Evolutionary conservation across 805 yeast species (phyloP).

Genomic region (Grigorovia humatica): DNA sequence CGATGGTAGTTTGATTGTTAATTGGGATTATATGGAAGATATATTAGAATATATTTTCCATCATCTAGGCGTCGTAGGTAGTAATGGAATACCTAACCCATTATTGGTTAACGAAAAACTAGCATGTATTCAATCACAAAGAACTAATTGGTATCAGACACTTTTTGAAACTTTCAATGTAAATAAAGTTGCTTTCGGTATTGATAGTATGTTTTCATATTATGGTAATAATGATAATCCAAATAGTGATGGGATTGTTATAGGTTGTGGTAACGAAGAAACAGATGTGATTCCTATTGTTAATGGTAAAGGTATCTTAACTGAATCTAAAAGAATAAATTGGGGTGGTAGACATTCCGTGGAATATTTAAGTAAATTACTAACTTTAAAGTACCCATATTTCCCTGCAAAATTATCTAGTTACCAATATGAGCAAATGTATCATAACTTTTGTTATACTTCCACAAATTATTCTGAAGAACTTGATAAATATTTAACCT

Average conservation of each 20-base stretch:
- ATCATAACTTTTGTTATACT: constrained; percentile 71
- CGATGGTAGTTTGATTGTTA: constrained; percentile 78
- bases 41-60: constrained; percentile 76
- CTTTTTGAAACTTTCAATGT: constrained; percentile 74
- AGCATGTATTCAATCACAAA: constrained; percentile 59
- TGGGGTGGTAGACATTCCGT: constrained; percentile 83
- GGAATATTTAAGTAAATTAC: constrained; percentile 48
- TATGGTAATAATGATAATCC: constrained; percentile 45
- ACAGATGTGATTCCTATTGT: constrained; percentile 77
- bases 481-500: constrained; percentile 42
- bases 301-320: constrained; percentile 52
- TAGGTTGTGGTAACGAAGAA: constrained; percentile 74
- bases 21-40: constrained; percentile 85
- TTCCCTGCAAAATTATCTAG: constrained; percentile 68
- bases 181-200: constrained; percentile 69
- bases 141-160: constrained; percentile 68
- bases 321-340: constrained; percentile 69
- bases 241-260: constrained; percentile 52
- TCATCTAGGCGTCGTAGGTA: constrained; percentile 56
- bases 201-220: constrained; percentile 73
- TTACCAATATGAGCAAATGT: constrained; percentile 54
- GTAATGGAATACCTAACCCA: constrained; percentile 60
- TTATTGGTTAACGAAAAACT: constrained; percentile 70
- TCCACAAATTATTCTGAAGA: constrained; percentile 61
- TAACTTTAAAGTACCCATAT: constrained; percentile 79